A percentile compares a stretch with the other conserved stretches of the same genome.
Conservation (phyloP, 2,329 filamentous ascomycete species). For the Raffaelea albimanens region DNA sequence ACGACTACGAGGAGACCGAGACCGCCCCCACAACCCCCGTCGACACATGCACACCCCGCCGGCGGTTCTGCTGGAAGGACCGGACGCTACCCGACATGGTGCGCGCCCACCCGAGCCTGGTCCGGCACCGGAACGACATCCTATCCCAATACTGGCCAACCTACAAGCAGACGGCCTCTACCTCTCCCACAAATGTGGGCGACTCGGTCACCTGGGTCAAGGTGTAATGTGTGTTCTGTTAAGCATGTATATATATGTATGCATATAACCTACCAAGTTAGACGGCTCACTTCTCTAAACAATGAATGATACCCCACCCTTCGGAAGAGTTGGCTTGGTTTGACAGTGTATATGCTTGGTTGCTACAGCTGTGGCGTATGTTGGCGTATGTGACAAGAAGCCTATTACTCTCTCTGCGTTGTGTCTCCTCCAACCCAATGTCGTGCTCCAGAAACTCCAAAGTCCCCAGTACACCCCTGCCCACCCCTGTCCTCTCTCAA, state of each 20-base stretch:
- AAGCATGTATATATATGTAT: background rate
- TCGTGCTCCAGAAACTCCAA: too few relatives aligned
- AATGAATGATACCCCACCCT: too few relatives aligned
- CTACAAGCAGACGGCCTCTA: background rate
- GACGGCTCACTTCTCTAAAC: too few relatives aligned
- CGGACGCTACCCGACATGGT: slow-evolving; percentile 49
- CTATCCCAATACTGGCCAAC: slow-evolving; percentile 18
- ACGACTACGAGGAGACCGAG: slow-evolving; percentile 1
- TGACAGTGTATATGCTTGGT: too few relatives aligned
- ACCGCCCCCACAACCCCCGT: too few relatives aligned
- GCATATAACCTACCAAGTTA: too few relatives aligned
- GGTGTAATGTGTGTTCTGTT: slow-evolving; percentile 2
- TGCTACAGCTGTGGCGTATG: too few relatives aligned
- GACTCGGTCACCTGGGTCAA: slow-evolving; percentile 8
- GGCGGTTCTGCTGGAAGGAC: slow-evolving; percentile 54
- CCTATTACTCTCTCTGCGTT: background rate
- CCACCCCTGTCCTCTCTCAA: too few relatives aligned
- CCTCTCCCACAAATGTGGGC: background rate
- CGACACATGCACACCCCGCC: too few relatives aligned
- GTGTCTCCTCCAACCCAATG: background rate
- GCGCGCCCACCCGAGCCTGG: slow-evolving; percentile 48
- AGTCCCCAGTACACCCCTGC: too few relatives aligned
- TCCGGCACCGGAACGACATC: slow-evolving; percentile 48
- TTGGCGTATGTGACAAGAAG: too few relatives aligned
- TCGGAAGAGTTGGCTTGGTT: too few relatives aligned